These are phyloP conservation scores for Coniochaeta sp. DNA, from an alignment of 2,329 filamentous ascomycete genomes.

Conservation along the genomic window DNA sequence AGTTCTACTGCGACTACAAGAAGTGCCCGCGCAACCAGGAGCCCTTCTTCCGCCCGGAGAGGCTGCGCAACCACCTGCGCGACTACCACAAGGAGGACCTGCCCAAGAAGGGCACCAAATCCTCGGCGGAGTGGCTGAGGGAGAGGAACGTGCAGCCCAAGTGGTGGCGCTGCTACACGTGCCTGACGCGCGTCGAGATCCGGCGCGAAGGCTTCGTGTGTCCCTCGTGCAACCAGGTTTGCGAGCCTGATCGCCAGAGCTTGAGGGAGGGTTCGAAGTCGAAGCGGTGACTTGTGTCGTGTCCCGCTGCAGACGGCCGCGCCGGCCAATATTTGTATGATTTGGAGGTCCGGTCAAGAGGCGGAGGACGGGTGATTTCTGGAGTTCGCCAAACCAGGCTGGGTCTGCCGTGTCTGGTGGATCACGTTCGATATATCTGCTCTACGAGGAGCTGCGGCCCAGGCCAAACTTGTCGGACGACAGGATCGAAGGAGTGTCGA, in stretches of 20 bases:
- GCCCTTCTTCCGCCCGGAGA: constrained; percentile 41
- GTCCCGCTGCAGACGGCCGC: background rate
- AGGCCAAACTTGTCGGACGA: background rate
- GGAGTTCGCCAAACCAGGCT: background rate
- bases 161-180: constrained; percentile 44
- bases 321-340: background rate
- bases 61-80: constrained; percentile 42
- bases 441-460: background rate
- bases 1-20: constrained; percentile 39
- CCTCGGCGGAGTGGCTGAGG: constrained; percentile 26
- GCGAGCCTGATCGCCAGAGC: constrained; percentile 31
- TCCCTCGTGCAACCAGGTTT: constrained; percentile 33
- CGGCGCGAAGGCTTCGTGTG: constrained; percentile 33
- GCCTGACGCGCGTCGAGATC: constrained; percentile 34
- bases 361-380: background rate
- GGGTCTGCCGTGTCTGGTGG: background rate
- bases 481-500: background rate
- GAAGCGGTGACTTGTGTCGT: background rate
- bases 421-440: background rate
- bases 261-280: background rate
- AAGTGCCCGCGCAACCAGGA: constrained; percentile 33
- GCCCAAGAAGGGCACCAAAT: constrained; percentile 29
- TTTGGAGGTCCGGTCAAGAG: background rate
- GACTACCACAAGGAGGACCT: constrained; percentile 44
- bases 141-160: constrained; percentile 25